A percentile compares a stretch with the other conserved stretches of the same genome.
Evolutionary conservation across 2,329 filamentous ascomycete genomes (phyloP).

Genomic region (Bisporella sp.): DNA sequence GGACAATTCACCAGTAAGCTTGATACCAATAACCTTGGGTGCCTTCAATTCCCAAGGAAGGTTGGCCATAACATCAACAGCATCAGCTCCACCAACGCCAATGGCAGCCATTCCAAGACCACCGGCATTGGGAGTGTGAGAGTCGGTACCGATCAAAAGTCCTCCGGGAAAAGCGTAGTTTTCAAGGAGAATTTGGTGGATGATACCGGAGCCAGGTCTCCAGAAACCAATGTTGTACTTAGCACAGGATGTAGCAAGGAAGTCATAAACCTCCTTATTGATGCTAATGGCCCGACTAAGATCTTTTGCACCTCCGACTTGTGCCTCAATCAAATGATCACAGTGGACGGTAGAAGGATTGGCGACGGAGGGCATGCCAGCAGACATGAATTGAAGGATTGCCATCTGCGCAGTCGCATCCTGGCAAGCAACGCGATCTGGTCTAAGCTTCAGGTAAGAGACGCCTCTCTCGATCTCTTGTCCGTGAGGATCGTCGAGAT

Average conservation of each 20-base stretch:
- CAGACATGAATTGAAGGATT: conserved; percentile 99
- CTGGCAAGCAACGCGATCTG: conserved; percentile 97
- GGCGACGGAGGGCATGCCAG: conserved; percentile 90
- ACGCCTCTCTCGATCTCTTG: conserved; percentile 94
- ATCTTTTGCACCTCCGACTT: conserved; percentile 90
- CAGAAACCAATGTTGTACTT: conserved; percentile 99
- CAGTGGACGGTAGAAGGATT: conserved; percentile 97
- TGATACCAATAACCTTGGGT: conserved; percentile 93
- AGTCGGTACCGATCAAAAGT: conserved; percentile 96
- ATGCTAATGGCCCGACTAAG: conserved; percentile 81
- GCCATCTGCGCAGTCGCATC: conserved; percentile 99
- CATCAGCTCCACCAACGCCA: conserved; percentile 96
- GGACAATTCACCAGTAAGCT: conserved; percentile 79
- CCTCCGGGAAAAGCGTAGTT: conserved; percentile 99
- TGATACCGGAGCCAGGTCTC: conserved; percentile 97
- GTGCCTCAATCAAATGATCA: conserved; percentile 98
- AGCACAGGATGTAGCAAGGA: conserved; percentile 85
- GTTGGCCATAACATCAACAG: conserved; percentile 96
- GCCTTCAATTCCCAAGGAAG: conserved; percentile 98
- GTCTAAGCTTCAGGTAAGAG: conserved; percentile 94
- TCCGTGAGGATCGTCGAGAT: conserved; percentile 91
- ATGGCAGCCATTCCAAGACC: conserved; percentile 84
- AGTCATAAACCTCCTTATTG: conserved; percentile 99
- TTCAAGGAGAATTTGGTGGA: conserved; percentile 97
- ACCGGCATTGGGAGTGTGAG: conserved; percentile 94